Evolutionary conservation across 495 filamentous ascomycete genomes (phyloP), one percentile per base, ranked within the genome.

Genomic region (Rhizodiscina lignyota): DNA sequence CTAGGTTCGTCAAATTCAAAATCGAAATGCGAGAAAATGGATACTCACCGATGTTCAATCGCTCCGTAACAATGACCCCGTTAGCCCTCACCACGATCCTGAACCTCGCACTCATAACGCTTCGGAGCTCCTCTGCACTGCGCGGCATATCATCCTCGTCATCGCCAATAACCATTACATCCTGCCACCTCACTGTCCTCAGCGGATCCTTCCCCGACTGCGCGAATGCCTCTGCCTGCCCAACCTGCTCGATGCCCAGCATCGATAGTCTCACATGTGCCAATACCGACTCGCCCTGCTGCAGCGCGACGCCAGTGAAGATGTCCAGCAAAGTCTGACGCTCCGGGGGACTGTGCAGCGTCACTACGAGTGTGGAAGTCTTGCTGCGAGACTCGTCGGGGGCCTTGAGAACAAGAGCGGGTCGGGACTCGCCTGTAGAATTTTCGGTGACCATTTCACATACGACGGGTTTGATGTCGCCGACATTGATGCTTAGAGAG

Each of bases 361-460:
- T 77, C 54, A 87, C 55, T 13, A 79, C 59, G 64, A 86, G 76
- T 5, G 69, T 73, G 29, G 70, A 71, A 18, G 66, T 69, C n/a
- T 43, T 40, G 18, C 41, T 30, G 3, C 18, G 29, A 4, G 24
- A 19, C 21, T 72, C 67, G 37, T 78, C 72, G 8, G 69, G 72
- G 21, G 83, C 70, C 31, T 75, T 74, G 16, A 92, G 55, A 5
- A 80, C 61, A 27, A 87, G 61, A 15, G 73, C 70, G 13, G 24
- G 24, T 2, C 43, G 37, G 11, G 29, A 24, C 4, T 34, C 36
- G 13, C 32, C 62, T 12, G 74, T 79, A 26, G 68, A 63, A 19
- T 80, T 72, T 35, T 74, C 77, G 2, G 74, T 67, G 24, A 79
- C 49, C 37, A 81, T 71, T 18, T 77, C 74, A 47, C 84, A 91